phyloP scores from a whole-genome alignment of 1,284 basidiomycete species.

The Cutaneotrichosporon dermatis region DNA sequence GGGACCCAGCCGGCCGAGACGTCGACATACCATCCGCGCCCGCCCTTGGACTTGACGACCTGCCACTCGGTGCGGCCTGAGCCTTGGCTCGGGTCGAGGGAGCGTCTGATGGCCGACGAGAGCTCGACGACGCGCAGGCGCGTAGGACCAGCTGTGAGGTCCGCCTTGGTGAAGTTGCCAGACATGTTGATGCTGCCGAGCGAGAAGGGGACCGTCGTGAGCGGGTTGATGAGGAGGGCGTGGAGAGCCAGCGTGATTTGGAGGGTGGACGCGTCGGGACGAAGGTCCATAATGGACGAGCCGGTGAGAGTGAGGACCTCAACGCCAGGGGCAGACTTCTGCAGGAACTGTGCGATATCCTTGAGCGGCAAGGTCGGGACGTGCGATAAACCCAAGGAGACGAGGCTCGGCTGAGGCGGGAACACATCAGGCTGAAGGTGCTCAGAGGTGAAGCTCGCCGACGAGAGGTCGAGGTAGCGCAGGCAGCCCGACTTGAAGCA shows the following conservation, averaged over 20 bases:
- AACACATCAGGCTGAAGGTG: slow-evolving; percentile 54
- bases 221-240: slow-evolving; percentile 66
- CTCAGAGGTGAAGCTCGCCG: slow-evolving; percentile 64
- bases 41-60: slow-evolving; percentile 82
- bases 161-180: slow-evolving; percentile 28
- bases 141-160: slow-evolving; percentile 57
- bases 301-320: slow-evolving; percentile 80
- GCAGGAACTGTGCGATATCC: slow-evolving; percentile 66
- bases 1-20: slow-evolving; percentile 72
- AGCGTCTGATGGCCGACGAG: slow-evolving; percentile 65
- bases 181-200: slow-evolving; percentile 50
- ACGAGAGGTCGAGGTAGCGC: slow-evolving; percentile 85
- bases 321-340: slow-evolving; percentile 65
- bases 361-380: slow-evolving; percentile 68
- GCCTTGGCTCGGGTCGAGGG: slow-evolving; percentile 52
- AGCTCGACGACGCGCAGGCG: slow-evolving; percentile 84
- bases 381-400: slow-evolving; percentile 82
- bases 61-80: slow-evolving; percentile 62
- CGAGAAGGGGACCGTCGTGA: slow-evolving; percentile 69
- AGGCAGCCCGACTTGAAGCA: slow-evolving; percentile 73
- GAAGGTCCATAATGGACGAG: slow-evolving; percentile 63
- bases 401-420: slow-evolving; percentile 66
- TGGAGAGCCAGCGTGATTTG: slow-evolving; percentile 46
- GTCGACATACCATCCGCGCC: slow-evolving; percentile 93
- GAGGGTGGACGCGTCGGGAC: slow-evolving; percentile 51